A percentile compares a stretch with the other conserved stretches of the same genome.
Conservation (phyloP, 495 filamentous ascomycete species). For the Neurospora sp. region DNA sequence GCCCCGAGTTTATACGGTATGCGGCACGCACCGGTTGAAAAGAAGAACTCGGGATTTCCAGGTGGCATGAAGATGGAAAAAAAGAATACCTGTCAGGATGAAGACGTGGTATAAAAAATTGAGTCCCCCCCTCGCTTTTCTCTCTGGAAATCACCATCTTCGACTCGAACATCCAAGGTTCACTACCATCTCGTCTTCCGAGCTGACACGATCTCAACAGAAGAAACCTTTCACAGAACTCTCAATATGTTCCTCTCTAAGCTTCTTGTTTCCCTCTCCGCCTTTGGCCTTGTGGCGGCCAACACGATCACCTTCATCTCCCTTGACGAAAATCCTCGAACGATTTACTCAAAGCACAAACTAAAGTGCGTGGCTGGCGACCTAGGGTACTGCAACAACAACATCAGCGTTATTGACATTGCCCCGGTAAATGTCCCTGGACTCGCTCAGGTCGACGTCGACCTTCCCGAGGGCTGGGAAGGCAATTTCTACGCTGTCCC, state of each 20-base stretch:
- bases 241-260: slow-evolving; percentile 26
- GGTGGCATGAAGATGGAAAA: background rate
- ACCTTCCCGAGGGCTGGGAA: slow-evolving; percentile 33
- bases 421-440: slow-evolving; percentile 21
- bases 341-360: slow-evolving; percentile 29
- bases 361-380: background rate
- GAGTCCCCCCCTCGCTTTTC: background rate
- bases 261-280: slow-evolving; percentile 16
- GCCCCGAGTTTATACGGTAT: too few relatives aligned
- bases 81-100: too few relatives aligned
- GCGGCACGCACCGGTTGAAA: background rate
- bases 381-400: slow-evolving; percentile 1
- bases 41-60: background rate
- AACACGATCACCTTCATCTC: slow-evolving; percentile 39
- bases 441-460: slow-evolving; percentile 15
- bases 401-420: slow-evolving; percentile 16
- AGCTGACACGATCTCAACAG: background rate
- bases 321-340: slow-evolving; percentile 36
- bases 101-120: background rate
- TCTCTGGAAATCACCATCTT: background rate
- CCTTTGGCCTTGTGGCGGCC: slow-evolving; percentile 24
- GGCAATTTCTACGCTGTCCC: slow-evolving; percentile 39
- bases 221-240: slow-evolving; percentile 5
- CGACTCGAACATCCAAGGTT: background rate
- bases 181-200: background rate